Percentiles rank a stretch among this genome's conserved stretches.
phyloP scores from a whole-genome alignment of 345 rosid species.

The Firmiana major region DNA sequence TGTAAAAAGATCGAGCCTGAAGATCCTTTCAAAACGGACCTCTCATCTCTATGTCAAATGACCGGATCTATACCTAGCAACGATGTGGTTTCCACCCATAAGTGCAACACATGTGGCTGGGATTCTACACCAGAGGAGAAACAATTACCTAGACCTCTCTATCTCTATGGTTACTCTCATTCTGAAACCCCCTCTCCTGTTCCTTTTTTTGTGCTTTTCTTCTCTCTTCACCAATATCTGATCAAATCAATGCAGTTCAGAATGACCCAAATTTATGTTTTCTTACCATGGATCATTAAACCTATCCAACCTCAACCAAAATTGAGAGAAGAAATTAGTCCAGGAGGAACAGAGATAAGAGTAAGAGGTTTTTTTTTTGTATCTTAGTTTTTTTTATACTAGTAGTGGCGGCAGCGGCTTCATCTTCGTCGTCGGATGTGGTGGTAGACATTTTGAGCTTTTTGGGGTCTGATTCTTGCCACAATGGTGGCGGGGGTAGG shows the following conservation, averaged over 20 bases:
- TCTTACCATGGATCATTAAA: neutral
- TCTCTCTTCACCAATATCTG: conserved; percentile 14
- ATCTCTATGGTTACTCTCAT: conserved; percentile 28
- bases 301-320: neutral
- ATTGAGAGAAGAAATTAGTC: neutral
- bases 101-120: conserved; percentile 41
- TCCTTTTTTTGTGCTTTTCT: neutral
- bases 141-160: conserved; percentile 37
- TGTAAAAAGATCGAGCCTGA: too few species aligned
- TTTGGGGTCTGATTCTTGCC: too few species aligned
- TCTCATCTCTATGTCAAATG: conserved; percentile 21
- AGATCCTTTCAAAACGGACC: too few species aligned
- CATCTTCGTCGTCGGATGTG: too few species aligned
- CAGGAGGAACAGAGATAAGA: neutral
- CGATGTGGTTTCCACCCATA: conserved; percentile 67
- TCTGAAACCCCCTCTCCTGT: neutral
- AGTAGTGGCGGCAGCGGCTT: too few species aligned
- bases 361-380: neutral
- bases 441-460: too few species aligned
- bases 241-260: neutral
- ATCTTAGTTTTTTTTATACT: too few species aligned
- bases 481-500: too few species aligned
- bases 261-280: neutral
- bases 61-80: conserved; percentile 26
- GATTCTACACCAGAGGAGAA: conserved; percentile 38